Percentiles rank a stretch among this genome's conserved stretches.
phyloP scores from a whole-genome alignment of 148 eudicot genomes.

The Fagopyrum esculentum region DNA sequence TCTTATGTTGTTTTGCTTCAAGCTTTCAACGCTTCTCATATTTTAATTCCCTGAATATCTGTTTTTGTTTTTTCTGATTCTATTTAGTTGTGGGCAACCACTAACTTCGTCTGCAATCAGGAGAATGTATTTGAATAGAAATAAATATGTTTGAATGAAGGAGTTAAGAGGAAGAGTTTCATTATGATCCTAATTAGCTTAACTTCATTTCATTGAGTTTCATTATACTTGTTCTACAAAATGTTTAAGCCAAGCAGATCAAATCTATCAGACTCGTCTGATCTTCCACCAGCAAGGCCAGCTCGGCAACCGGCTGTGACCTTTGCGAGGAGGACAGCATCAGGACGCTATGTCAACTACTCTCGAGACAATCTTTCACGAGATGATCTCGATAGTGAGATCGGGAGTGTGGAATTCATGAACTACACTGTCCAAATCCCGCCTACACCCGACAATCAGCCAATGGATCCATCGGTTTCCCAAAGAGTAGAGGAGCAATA shows the following conservation, averaged over 20 bases:
- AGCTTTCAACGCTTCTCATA: not conserved
- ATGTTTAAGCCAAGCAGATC: conserved; percentile 29
- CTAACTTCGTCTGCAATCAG: not conserved
- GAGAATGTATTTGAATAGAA: not conserved
- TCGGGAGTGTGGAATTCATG: conserved; percentile 34
- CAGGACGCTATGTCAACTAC: conserved; percentile 79
- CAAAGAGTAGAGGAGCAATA: conserved; percentile 95
- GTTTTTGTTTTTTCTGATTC: not conserved
- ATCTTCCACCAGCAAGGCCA: conserved; percentile 39
- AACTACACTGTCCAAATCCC: conserved; percentile 87
- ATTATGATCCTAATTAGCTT: not conserved
- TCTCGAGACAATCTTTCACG: conserved; percentile 49
- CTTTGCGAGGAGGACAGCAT: conserved; percentile 70
- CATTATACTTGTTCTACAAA: not conserved
- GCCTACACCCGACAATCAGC: conserved; percentile 88
- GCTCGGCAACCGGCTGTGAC: conserved; percentile 53
- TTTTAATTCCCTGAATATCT: conserved; percentile 5
- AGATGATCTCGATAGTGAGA: conserved; percentile 79
- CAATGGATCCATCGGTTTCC: conserved; percentile 71
- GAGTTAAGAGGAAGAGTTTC: not conserved
- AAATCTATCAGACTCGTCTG: conserved; percentile 39
- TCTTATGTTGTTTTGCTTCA: not conserved
- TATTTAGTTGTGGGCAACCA: conserved; percentile 4
- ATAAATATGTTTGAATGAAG: not conserved
- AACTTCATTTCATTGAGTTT: not conserved